phyloP scores from a whole-genome alignment of 805 yeast species.

The Yamadazyma takamatsuzukensis region DNA sequence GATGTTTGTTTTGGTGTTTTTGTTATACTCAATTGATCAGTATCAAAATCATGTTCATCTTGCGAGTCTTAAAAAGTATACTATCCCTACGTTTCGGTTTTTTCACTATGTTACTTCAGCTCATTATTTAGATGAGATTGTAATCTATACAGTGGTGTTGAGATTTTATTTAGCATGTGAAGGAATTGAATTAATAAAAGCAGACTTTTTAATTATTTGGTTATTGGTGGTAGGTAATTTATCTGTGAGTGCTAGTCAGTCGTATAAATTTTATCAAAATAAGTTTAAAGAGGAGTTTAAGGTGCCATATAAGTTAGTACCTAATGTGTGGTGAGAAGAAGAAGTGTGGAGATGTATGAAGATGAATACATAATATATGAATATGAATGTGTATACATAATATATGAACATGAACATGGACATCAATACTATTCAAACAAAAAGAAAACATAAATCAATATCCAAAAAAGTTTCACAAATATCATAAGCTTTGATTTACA shows the following conservation, averaged over 20 bases:
- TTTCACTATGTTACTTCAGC: conserved; percentile 56
- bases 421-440: background rate
- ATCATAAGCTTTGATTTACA: too few relatives aligned
- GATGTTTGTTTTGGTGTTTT: conserved; percentile 31
- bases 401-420: background rate
- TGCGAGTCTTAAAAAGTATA: conserved; percentile 50
- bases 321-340: conserved; percentile 20
- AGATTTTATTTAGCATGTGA: conserved; percentile 15
- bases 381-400: too few relatives aligned
- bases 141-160: conserved; percentile 45
- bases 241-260: conserved; percentile 53
- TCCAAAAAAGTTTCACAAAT: too few relatives aligned
- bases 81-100: conserved; percentile 48
- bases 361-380: too few relatives aligned
- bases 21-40: conserved; percentile 55
- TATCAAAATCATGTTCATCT: conserved; percentile 47
- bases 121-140: conserved; percentile 66
- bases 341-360: too few relatives aligned
- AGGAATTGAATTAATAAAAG: conserved; percentile 15
- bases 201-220: conserved; percentile 21
- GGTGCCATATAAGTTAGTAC: conserved; percentile 33
- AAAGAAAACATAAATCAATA: too few relatives aligned
- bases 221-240: conserved; percentile 44
- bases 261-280: conserved; percentile 42
- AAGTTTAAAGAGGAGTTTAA: conserved; percentile 25